phyloP scores from a whole-genome alignment of 2,329 filamentous ascomycete species.

The Colletotrichum caudatum region DNA sequence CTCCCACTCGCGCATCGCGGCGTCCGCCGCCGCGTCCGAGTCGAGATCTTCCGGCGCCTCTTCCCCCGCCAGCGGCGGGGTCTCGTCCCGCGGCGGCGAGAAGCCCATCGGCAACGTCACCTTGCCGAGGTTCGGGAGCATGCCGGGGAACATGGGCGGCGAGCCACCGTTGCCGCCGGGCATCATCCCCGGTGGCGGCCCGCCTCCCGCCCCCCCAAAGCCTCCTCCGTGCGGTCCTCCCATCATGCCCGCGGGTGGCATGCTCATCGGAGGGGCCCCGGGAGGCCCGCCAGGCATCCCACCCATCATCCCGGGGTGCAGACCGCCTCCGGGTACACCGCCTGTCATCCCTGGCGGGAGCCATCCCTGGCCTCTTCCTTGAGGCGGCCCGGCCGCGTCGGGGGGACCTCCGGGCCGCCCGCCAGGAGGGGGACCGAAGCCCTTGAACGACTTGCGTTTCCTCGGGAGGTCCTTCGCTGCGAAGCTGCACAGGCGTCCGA shows the following conservation, averaged over 20 bases:
- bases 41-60: constrained; percentile 64
- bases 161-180: constrained; percentile 50
- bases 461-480: constrained; percentile 80
- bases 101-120: constrained; percentile 67
- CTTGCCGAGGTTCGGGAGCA: constrained; percentile 65
- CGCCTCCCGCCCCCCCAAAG: background rate
- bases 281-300: constrained; percentile 26
- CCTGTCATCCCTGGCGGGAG: constrained; percentile 25
- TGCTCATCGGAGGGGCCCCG: constrained; percentile 14
- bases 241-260: constrained; percentile 21
- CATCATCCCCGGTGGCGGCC: constrained; percentile 28
- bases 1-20: constrained; percentile 84
- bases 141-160: constrained; percentile 64
- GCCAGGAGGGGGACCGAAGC: constrained; percentile 62
- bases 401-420: constrained; percentile 47
- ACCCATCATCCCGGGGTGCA: constrained; percentile 26
- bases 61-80: constrained; percentile 55
- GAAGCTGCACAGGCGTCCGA: constrained; percentile 85
- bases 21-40: constrained; percentile 72
- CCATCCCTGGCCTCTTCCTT: constrained; percentile 22
- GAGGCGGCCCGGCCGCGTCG: constrained; percentile 16
- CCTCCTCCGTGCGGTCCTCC: constrained; percentile 39
- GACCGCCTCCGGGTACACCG: constrained; percentile 17
- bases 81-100: constrained; percentile 60
- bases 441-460: constrained; percentile 77